phyloP scores from a whole-genome alignment of 495 filamentous ascomycete species.

The Penicillium lagena region DNA sequence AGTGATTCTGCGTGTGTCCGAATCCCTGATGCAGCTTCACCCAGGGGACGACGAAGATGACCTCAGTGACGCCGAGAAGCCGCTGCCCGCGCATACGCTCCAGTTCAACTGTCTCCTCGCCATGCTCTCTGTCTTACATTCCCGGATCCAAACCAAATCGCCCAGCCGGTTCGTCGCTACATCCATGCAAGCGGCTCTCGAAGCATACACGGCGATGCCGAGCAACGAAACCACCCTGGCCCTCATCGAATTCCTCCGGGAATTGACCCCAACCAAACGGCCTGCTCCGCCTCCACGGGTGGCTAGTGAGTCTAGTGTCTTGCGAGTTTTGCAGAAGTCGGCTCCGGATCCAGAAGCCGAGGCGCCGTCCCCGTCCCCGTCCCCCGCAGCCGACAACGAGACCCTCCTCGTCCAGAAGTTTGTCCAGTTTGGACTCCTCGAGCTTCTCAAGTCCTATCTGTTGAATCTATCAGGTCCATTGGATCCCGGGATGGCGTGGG shows the following conservation, averaged over 20 bases:
- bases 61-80: constrained; percentile 24
- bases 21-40: constrained; percentile 57
- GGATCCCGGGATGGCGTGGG: constrained; percentile 65
- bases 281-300: constrained; percentile 69
- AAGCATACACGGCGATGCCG: constrained; percentile 53
- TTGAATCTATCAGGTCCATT: constrained; percentile 47
- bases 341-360: constrained; percentile 82
- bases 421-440: constrained; percentile 79
- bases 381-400: constrained; percentile 40
- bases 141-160: constrained; percentile 80
- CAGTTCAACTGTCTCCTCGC: constrained; percentile 72
- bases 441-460: constrained; percentile 76
- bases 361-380: constrained; percentile 41
- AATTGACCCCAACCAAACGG: constrained; percentile 63
- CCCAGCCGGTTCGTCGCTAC: constrained; percentile 92
- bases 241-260: constrained; percentile 68
- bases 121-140: constrained; percentile 80
- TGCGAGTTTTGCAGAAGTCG: constrained; percentile 36
- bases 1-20: constrained; percentile 83
- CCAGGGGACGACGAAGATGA: constrained; percentile 48
- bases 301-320: constrained; percentile 43
- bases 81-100: constrained; percentile 25
- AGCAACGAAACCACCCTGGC: constrained; percentile 64
- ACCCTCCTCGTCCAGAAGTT: constrained; percentile 57
- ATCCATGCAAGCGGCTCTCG: constrained; percentile 69